Evolutionary conservation across 768 basidiomycete species (phyloP), one percentile per base, ranked within the genome.

Genomic region (Infundibulicybe gibba): DNA sequence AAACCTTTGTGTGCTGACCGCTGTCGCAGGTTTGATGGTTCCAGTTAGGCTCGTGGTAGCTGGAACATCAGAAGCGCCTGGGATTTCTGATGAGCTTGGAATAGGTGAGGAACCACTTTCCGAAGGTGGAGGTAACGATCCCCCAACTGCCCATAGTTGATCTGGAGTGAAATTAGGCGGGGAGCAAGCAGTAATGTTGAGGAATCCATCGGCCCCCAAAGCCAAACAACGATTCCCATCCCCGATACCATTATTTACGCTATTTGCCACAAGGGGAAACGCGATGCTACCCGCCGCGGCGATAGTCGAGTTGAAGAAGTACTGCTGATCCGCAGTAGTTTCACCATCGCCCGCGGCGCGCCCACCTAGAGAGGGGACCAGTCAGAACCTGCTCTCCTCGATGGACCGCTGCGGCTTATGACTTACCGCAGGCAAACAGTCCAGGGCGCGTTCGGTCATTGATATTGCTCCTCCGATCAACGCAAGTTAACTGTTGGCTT

Each of bases 201-300:
- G 41, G 46, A 60, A 60, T 12, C 58, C 58, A 42, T 61, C 61
- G 0, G 45, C 38, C 35, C 54, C 55, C 20, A 61, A 40, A 8
- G 60, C 56, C 46, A 63, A 42, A 47, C 61, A 61, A 33, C 52
- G 49, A 32, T 63, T 62, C n/a, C 61, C 61, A 40, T 53, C 35
- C 1, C 61, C 58, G 32, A 55, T 40, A 0, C 60, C 60, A n/a
- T 53, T 45, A 40, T 62, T 59, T n/a, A 49, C 44, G 2, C 58
- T 55, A 39, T 61, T 52, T 16, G 47, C 48, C 41, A 52, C 55
- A 25, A 52, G 44, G 13, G 60, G 54, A 38, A 63, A 63, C 3
- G 56, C 58, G 20, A 61, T 57, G 11, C 56, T 55, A 12, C 49
- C 51, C 1, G 51, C 48, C 32, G 56, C 39, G 32, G 43, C 53